Evolutionary conservation across 371 early-diverging fungal genomes (phyloP), one percentile per base, ranked within the genome.

Genomic region (Apophysomyces elegans): DNA sequence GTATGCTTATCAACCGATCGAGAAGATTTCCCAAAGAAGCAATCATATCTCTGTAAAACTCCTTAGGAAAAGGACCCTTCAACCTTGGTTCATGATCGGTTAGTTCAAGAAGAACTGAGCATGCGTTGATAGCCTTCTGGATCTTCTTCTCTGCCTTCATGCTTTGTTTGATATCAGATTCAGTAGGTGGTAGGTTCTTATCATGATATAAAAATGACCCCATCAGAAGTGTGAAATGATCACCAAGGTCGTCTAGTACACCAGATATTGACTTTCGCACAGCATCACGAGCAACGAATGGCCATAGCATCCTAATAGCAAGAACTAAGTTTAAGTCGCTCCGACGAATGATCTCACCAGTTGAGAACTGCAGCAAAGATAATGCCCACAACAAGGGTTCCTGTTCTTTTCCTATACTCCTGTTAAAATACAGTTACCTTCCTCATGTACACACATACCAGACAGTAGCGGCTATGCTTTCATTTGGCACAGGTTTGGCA

Each of bases 41-140:
- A 45, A 87, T 80, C 69, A 87, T 82, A 59, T 86, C 83, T 44
- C 69, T 70, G 62, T 87, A 89, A 46, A 89, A 79, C 36, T 72
- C 75, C 61, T 79, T 77, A 0, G 87, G 86, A 63, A 87, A 89
- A 11, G 86, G 81, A 5, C 84, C 87, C 57, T 84, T 86, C 36
- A 89, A 64, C 14, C 87, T 69, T 9, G 87, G 89, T 63, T 89
- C 89, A 43, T 84, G 75, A 18, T 74, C 79, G 0, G 88, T 86
- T 32, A 88, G 61, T 32, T 80, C 83, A 21, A 88, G 58, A 16
- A 88, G 64, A 13, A 82, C 73, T 11, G 66, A 60, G 16, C 82
- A 81, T n/a, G 79, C 71, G 50, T 74, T 67, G 43, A 80, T 76
- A 0, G 79, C 69, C 14, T 72, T 68, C 35, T 80, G 79, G 13